These are phyloP conservation scores for Fusarium pseudonygamai DNA, from an alignment of 2,329 filamentous ascomycete genomes.

Conservation along the genomic window DNA sequence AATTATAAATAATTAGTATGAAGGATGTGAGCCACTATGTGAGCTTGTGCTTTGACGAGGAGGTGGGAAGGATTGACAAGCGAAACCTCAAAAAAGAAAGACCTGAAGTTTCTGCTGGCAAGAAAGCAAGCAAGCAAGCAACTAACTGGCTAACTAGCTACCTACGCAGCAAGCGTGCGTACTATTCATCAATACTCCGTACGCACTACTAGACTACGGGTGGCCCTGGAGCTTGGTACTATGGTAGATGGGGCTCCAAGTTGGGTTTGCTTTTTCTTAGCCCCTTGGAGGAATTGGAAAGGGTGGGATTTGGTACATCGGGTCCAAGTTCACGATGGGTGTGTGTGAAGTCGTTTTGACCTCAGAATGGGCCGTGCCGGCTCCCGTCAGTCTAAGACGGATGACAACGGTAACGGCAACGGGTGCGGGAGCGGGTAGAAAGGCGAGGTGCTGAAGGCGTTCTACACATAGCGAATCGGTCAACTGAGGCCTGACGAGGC, in stretches of 20 bases:
- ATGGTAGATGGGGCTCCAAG: conserved; percentile 35
- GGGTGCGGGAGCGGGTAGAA: conserved; percentile 36
- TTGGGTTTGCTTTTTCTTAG: conserved; percentile 40
- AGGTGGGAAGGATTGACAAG: conserved; percentile 37
- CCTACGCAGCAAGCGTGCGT: conserved; percentile 31
- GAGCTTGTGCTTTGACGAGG: conserved; percentile 24
- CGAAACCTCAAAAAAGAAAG: conserved; percentile 40
- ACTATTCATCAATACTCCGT: conserved; percentile 10
- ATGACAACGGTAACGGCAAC: conserved; percentile 8
- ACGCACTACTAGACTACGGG: conserved; percentile 16
- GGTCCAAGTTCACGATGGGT: conserved; percentile 36
- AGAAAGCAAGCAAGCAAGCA: conserved; percentile 6
- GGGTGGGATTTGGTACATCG: conserved; percentile 42
- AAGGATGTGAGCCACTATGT: conserved; percentile 35
- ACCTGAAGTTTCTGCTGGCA: conserved; percentile 38
- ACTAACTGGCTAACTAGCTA: background rate
- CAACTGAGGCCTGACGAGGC: conserved; percentile 23
- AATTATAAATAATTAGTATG: conserved; percentile 6
- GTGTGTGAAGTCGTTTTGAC: conserved; percentile 32
- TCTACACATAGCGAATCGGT: background rate
- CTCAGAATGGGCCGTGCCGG: conserved; percentile 39
- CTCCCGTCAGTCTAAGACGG: conserved; percentile 29
- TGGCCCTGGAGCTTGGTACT: conserved; percentile 32
- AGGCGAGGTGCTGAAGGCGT: conserved; percentile 31
- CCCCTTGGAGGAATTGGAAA: conserved; percentile 31